Conservation (phyloP, 2,329 filamentous ascomycete genomes). For the Hypoxylon rubiginosum region DNA sequence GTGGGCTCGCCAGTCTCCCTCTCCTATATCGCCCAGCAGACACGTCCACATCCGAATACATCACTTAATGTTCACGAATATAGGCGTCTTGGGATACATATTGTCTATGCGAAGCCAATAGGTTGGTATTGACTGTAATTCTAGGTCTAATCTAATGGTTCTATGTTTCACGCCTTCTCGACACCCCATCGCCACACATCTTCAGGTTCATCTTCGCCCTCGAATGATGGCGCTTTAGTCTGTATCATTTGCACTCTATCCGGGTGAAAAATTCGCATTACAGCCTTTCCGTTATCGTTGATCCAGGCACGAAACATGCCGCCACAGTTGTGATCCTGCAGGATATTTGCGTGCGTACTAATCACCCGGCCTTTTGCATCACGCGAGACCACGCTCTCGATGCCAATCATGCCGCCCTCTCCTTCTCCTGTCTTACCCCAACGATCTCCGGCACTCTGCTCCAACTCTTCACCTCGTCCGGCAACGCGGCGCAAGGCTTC, state of each 20-base stretch:
- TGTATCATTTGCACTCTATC: slow-evolving; percentile 20
- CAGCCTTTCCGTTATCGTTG: slow-evolving; percentile 69
- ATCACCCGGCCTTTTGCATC: slow-evolving; percentile 59
- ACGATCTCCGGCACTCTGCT: slow-evolving; percentile 78
- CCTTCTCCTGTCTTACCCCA: slow-evolving; percentile 84
- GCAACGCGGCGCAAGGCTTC: slow-evolving; percentile 74
- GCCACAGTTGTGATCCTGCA: slow-evolving; percentile 86
- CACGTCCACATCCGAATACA: slow-evolving; percentile 41
- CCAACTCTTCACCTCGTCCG: slow-evolving; percentile 79
- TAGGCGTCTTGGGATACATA: not conserved
- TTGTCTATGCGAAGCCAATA: slow-evolving; percentile 2
- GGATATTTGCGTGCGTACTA: slow-evolving; percentile 64
- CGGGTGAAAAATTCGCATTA: slow-evolving; percentile 71
- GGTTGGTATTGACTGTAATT: not conserved
- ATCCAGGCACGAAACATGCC: slow-evolving; percentile 90
- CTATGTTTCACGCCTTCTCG: slow-evolving; percentile 27
- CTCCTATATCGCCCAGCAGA: slow-evolving; percentile 32
- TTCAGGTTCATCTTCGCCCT: slow-evolving; percentile 18
- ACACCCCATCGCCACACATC: slow-evolving; percentile 19
- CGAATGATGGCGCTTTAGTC: not conserved
- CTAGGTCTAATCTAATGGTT: slow-evolving; percentile 5
- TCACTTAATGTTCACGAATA: slow-evolving; percentile 43
- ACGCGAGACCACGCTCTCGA: slow-evolving; percentile 69
- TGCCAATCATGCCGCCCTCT: slow-evolving; percentile 87
- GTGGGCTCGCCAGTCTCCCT: slow-evolving; percentile 35